Conservation (phyloP, 2,329 filamentous ascomycete species). For the Fusarium decemcellulare region DNA sequence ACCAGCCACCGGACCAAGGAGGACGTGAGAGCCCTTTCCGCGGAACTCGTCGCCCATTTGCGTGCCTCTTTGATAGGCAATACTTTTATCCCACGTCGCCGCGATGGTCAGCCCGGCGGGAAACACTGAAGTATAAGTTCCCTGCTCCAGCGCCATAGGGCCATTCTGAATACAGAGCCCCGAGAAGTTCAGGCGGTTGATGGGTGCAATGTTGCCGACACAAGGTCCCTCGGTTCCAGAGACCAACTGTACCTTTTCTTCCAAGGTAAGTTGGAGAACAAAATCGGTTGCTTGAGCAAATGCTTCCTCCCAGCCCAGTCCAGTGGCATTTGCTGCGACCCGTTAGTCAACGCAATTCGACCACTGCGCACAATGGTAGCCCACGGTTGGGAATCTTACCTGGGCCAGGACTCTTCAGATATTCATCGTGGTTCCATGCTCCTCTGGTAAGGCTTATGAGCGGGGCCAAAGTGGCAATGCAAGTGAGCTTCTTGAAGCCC, state of each 20-base stretch:
- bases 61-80: not conserved
- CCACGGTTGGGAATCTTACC: too few relatives aligned
- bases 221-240: not conserved
- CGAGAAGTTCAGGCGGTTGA: not conserved
- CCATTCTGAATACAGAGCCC: not conserved
- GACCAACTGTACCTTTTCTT: not conserved
- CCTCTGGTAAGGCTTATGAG: too few relatives aligned
- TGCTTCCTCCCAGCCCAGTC: not conserved
- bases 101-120: not conserved
- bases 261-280: not conserved
- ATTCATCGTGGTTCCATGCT: too few relatives aligned
- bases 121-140: not conserved
- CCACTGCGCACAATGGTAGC: too few relatives aligned
- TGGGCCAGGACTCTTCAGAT: too few relatives aligned
- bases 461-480: too few relatives aligned
- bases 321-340: too few relatives aligned
- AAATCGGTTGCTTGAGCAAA: not conserved
- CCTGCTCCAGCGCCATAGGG: not conserved
- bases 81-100: not conserved
- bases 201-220: not conserved
- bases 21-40: not conserved
- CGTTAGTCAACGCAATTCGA: too few relatives aligned
- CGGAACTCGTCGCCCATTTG: not conserved
- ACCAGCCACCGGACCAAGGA: constrained; percentile 25
- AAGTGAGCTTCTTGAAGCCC: too few relatives aligned